phyloP scores from a whole-genome alignment of 129 eudicot species.

The carrot (Daucus carota) region DNA sequence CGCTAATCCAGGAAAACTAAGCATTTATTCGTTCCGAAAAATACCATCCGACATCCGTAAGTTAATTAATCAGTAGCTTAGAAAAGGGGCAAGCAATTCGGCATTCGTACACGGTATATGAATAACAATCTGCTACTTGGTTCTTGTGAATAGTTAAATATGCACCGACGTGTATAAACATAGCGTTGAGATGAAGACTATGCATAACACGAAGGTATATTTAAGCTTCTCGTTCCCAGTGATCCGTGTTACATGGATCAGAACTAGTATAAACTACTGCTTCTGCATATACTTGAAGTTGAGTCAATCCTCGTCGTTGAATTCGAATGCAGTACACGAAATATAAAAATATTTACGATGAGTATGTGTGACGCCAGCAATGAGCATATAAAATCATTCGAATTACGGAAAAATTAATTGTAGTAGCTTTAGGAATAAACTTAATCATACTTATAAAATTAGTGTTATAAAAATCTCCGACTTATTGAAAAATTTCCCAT shows the following conservation, averaged over 20 bases:
- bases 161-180: not conserved
- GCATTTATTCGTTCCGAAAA: too few species aligned
- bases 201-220: constrained; percentile 1
- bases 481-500: too few species aligned
- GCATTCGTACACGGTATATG: not conserved
- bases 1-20: too few species aligned
- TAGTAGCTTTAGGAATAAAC: too few species aligned
- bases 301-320: not conserved
- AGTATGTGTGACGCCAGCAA: not conserved
- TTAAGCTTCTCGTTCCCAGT: not conserved
- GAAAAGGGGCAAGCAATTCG: not conserved
- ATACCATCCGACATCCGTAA: not conserved
- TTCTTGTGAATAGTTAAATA: not conserved
- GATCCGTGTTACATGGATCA: constrained; percentile 3
- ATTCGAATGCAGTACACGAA: too few species aligned
- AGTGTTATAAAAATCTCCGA: too few species aligned
- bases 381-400: too few species aligned
- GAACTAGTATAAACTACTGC: not conserved
- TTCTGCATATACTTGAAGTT: not conserved
- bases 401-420: too few species aligned
- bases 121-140: not conserved
- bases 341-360: too few species aligned
- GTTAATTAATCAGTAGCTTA: not conserved
- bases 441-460: too few species aligned
- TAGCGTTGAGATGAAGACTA: not conserved